A percentile compares a stretch with the other conserved stretches of the same genome.
Evolutionary conservation across 2,329 filamentous ascomycete genomes (phyloP).

Genomic region (Dryadomyces quercus-mongolicae): DNA sequence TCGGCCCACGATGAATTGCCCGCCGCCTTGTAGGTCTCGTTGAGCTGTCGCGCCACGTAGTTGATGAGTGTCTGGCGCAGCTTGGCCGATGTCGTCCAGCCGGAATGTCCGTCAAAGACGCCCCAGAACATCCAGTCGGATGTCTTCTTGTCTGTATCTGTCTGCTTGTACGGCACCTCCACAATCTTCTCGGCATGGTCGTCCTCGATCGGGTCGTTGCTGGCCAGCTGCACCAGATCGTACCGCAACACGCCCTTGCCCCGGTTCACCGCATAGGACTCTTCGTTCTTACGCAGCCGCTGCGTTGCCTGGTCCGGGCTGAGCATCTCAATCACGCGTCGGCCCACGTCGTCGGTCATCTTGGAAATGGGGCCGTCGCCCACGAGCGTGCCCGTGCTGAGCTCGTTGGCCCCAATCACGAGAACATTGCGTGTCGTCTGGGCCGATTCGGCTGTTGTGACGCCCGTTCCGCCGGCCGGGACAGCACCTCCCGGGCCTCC

Average conservation of each 20-base stretch:
- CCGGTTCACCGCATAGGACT: conserved; percentile 81
- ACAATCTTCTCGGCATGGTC: conserved; percentile 98
- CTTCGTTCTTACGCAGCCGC: conserved; percentile 78
- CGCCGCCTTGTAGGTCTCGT: conserved; percentile 76
- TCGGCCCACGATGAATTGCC: background rate
- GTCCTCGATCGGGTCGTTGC: conserved; percentile 96
- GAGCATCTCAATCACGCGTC: conserved; percentile 89
- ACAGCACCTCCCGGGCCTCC: background rate
- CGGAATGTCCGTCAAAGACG: conserved; percentile 96
- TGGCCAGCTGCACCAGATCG: conserved; percentile 86
- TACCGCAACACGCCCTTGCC: conserved; percentile 89
- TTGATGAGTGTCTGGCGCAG: conserved; percentile 84
- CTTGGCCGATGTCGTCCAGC: conserved; percentile 97
- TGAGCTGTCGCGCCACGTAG: conserved; percentile 86
- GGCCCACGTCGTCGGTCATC: conserved; percentile 70
- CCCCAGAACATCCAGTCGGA: conserved; percentile 99
- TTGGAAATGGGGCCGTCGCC: conserved; percentile 83
- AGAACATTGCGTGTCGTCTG: conserved; percentile 52
- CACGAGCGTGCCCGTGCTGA: conserved; percentile 78
- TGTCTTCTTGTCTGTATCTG: conserved; percentile 29
- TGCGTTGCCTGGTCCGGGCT: conserved; percentile 87
- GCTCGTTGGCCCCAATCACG: conserved; percentile 78
- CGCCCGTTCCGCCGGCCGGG: background rate
- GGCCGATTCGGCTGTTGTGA: background rate
- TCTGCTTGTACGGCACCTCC: conserved; percentile 54